A percentile compares a stretch with the other conserved stretches of the same genome.
These are phyloP conservation scores for Wolfiporia cocos DNA, from an alignment of 1,284 basidiomycete species.

Conservation along the genomic window DNA sequence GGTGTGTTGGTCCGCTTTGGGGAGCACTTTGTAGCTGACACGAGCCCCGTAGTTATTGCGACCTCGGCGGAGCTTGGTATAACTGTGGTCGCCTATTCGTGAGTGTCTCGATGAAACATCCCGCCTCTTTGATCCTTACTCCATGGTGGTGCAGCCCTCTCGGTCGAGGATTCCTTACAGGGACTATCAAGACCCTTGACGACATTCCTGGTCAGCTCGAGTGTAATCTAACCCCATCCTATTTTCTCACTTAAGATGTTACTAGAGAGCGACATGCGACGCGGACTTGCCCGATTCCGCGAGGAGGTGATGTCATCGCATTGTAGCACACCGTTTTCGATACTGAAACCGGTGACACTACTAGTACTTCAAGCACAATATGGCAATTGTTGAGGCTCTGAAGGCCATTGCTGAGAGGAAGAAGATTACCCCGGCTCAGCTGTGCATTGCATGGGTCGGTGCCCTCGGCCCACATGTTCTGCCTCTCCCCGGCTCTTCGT, in stretches of 20 bases:
- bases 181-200: constrained; percentile 36
- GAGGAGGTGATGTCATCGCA: constrained; percentile 27
- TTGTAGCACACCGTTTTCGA: no score
- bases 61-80: constrained; percentile 39
- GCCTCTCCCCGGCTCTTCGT: constrained; percentile 52
- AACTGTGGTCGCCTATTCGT: constrained; percentile 49
- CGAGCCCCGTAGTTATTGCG: constrained; percentile 27
- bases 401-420: constrained; percentile 41
- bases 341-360: no score
- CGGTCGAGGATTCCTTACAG: constrained; percentile 50
- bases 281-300: constrained; percentile 27
- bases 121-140: not conserved
- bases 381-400: constrained; percentile 44
- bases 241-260: not conserved
- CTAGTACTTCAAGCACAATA: constrained; percentile 50
- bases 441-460: constrained; percentile 58
- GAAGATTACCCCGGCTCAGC: constrained; percentile 46
- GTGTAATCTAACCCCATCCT: not conserved
- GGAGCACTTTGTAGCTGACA: not conserved
- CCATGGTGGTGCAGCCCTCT: constrained; percentile 41
- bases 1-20: constrained; percentile 17
- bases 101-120: constrained; percentile 12
- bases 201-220: constrained; percentile 33
- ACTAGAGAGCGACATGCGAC: constrained; percentile 30
- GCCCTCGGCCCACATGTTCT: constrained; percentile 41